Percentiles rank a stretch among this genome's conserved stretches.
phyloP scores from a whole-genome alignment of 2,329 filamentous ascomycete genomes.

The Lachnellula cervina region DNA sequence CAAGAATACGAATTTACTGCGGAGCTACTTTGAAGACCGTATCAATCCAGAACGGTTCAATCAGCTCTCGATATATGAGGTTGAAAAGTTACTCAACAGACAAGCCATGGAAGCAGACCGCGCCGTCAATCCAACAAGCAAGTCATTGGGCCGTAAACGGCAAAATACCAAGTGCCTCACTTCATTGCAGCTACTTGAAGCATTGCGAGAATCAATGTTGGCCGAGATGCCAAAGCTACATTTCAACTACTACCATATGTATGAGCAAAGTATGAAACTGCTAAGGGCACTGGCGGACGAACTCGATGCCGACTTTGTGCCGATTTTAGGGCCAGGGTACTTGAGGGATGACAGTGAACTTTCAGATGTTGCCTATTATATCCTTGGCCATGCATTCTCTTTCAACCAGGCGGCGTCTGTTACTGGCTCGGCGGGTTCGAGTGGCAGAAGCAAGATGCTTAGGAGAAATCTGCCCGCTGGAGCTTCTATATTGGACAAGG shows the following conservation, averaged over 20 bases:
- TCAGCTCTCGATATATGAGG: conserved; percentile 1
- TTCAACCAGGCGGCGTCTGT: no score
- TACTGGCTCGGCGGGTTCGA: no score
- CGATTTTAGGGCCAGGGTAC: not conserved
- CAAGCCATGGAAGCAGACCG: conserved; percentile 3
- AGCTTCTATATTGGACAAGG: no score
- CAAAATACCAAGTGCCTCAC: not conserved
- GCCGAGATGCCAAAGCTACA: conserved; percentile 2
- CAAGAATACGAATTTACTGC: not conserved
- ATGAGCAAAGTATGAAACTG: conserved; percentile 3
- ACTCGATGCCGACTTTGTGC: conserved; percentile 4
- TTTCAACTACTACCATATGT: conserved; percentile 12
- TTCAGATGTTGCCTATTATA: no score
- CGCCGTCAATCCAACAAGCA: not conserved
- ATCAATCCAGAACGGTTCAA: not conserved
- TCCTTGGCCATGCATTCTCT: no score
- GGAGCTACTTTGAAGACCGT: not conserved
- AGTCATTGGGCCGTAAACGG: conserved; percentile 1
- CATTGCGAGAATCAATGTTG: not conserved
- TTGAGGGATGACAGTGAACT: conserved; percentile 6
- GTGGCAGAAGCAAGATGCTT: no score
- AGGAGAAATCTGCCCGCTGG: no score
- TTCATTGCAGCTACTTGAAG: conserved; percentile 2
- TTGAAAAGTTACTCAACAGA: conserved; percentile 7
- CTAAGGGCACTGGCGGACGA: not conserved